These are phyloP conservation scores for Trichoderma pleuroti DNA, from an alignment of 2,329 filamentous ascomycete species.

Conservation along the genomic window DNA sequence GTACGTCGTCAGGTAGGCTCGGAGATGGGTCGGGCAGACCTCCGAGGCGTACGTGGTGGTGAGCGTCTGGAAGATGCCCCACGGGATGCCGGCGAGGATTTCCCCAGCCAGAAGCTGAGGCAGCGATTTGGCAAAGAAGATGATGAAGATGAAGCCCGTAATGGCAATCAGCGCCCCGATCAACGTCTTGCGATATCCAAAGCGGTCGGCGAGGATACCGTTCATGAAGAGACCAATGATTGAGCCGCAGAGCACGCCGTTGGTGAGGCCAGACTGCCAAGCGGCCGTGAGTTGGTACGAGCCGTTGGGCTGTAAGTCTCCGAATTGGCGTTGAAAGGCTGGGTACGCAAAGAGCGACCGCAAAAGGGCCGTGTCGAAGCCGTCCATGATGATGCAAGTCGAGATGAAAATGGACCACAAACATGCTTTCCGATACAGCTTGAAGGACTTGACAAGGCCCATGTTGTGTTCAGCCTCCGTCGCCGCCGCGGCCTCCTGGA, in stretches of 20 bases:
- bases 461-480: constrained; percentile 35
- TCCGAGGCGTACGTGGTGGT: constrained; percentile 49
- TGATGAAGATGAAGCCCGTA: constrained; percentile 45
- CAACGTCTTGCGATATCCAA: constrained; percentile 47
- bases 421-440: constrained; percentile 38
- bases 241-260: constrained; percentile 46
- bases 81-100: constrained; percentile 46
- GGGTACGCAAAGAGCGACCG: constrained; percentile 41
- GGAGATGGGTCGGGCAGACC: constrained; percentile 42
- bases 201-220: constrained; percentile 46
- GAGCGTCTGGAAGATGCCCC: constrained; percentile 46
- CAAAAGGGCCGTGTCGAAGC: constrained; percentile 41
- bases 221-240: constrained; percentile 50
- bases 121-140: constrained; percentile 44
- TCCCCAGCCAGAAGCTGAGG: constrained; percentile 43
- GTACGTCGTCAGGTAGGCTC: constrained; percentile 48
- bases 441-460: constrained; percentile 35
- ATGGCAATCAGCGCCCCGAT: constrained; percentile 39
- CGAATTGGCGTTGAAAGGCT: constrained; percentile 40
- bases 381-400: constrained; percentile 39
- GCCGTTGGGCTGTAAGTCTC: constrained; percentile 33
- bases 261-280: constrained; percentile 52
- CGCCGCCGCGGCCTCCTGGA: constrained; percentile 27
- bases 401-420: constrained; percentile 39
- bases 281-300: constrained; percentile 45